Evolutionary conservation across 2,329 filamentous ascomycete species (phyloP).

Genomic region (Bertia moriformis): DNA sequence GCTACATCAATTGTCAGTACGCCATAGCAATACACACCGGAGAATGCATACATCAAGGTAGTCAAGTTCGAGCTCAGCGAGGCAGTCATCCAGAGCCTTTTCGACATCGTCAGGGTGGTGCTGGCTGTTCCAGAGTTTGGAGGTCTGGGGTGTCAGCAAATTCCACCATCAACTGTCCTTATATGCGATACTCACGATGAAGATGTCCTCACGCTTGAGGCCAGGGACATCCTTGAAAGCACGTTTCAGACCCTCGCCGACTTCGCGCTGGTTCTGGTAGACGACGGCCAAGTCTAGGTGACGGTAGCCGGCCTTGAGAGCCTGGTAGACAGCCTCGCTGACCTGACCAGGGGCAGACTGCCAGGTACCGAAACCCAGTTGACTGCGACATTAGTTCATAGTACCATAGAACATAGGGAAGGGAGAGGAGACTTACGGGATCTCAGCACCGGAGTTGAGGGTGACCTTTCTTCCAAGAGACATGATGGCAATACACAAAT

Average conservation of each 20-base stretch:
- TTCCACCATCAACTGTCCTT: background rate
- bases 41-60: constrained; percentile 47
- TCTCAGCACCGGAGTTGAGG: constrained; percentile 50
- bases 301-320: constrained; percentile 47
- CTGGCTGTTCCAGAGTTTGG: constrained; percentile 54
- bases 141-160: constrained; percentile 25
- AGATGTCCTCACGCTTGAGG: constrained; percentile 38
- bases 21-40: no score
- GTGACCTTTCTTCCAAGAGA: constrained; percentile 39
- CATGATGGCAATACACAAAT: constrained; percentile 29
- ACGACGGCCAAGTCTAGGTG: constrained; percentile 37
- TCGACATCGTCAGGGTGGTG: constrained; percentile 45
- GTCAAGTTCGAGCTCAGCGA: constrained; percentile 37
- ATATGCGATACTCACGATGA: constrained; percentile 23
- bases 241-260: constrained; percentile 36
- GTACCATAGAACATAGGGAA: no score
- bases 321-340: constrained; percentile 46
- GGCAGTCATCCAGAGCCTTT: constrained; percentile 36
- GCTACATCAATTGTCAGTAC: no score
- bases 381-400: no score
- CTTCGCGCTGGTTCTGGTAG: constrained; percentile 52
- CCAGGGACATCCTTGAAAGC: constrained; percentile 29
- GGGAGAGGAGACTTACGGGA: no score
- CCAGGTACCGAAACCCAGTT: constrained; percentile 41
- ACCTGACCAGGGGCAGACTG: constrained; percentile 53